Percentiles rank a stretch among this genome's conserved stretches.
These are phyloP conservation scores for Gastrodia elata DNA, from an alignment of 106 monocot species.

Conservation along the genomic window DNA sequence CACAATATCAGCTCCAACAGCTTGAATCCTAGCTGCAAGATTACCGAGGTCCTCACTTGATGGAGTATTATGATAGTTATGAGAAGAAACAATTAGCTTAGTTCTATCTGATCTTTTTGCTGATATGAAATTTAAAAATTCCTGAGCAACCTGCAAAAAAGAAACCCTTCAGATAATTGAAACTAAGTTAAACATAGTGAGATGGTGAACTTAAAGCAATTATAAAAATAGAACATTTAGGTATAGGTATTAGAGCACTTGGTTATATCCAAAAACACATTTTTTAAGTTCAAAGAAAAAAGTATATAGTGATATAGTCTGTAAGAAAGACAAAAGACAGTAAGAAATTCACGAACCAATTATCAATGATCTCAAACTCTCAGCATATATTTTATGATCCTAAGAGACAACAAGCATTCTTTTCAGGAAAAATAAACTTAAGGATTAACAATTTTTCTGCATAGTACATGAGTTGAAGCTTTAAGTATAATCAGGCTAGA, in stretches of 20 bases:
- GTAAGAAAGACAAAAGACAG: neutral
- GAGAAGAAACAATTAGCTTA: constrained; percentile 94
- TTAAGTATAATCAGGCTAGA: neutral
- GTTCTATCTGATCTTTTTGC: constrained; percentile 60
- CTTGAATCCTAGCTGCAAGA: constrained; percentile 90
- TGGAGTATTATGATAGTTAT: constrained; percentile 83
- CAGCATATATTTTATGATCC: neutral
- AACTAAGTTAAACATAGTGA: neutral
- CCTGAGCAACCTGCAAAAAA: constrained; percentile 59
- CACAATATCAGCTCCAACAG: constrained; percentile 84
- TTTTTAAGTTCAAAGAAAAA: neutral
- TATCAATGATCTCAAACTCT: neutral
- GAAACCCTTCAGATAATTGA: constrained; percentile 1
- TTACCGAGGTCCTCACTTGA: constrained; percentile 59
- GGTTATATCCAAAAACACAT: neutral
- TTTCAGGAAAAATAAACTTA: neutral
- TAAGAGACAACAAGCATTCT: neutral
- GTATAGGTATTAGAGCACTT: neutral
- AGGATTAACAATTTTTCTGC: neutral
- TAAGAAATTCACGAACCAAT: neutral
- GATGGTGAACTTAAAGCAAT: neutral
- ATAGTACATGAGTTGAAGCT: neutral
- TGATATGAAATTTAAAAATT: constrained; percentile 54
- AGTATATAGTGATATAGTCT: neutral
- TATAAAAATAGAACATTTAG: neutral